These are phyloP conservation scores for Stipa capillata DNA, from an alignment of 176 grass and related monocot genomes.

Conservation along the genomic window DNA sequence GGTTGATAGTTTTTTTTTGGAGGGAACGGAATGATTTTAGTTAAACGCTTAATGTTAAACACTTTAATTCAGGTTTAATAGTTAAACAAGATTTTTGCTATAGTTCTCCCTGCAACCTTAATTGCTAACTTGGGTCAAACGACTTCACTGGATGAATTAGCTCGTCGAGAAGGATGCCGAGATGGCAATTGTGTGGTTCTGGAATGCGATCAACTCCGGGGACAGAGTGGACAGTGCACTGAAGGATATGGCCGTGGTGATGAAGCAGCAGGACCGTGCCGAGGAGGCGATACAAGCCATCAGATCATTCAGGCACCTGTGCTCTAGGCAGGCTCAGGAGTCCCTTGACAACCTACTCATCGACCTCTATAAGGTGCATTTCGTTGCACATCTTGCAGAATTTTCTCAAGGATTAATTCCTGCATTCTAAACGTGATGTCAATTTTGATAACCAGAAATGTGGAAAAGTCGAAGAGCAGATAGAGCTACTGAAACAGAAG, in stretches of 20 bases:
- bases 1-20: too few relatives aligned
- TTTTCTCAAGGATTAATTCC: not conserved
- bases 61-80: not conserved
- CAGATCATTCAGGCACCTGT: slow-evolving; percentile 74
- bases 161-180: slow-evolving; percentile 83
- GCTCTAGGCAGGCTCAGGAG: slow-evolving; percentile 83
- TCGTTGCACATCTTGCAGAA: not conserved
- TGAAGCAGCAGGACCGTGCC: slow-evolving; percentile 77
- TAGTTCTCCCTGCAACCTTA: not conserved
- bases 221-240: slow-evolving; percentile 82
- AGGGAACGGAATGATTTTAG: too few relatives aligned
- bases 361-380: slow-evolving; percentile 84
- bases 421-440: not conserved
- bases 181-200: slow-evolving; percentile 76
- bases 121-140: not conserved
- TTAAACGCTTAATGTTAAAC: too few relatives aligned
- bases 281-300: slow-evolving; percentile 84
- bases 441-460: slow-evolving; percentile 21
- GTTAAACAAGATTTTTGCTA: not conserved
- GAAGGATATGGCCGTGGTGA: slow-evolving; percentile 86
- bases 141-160: slow-evolving; percentile 32
- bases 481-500: slow-evolving; percentile 52
- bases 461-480: slow-evolving; percentile 43
- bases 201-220: slow-evolving; percentile 86
- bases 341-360: slow-evolving; percentile 93